Evolutionary conservation across 768 basidiomycete genomes (phyloP), one percentile per base, ranked within the genome.

Genomic region (Trametes cingulata): DNA sequence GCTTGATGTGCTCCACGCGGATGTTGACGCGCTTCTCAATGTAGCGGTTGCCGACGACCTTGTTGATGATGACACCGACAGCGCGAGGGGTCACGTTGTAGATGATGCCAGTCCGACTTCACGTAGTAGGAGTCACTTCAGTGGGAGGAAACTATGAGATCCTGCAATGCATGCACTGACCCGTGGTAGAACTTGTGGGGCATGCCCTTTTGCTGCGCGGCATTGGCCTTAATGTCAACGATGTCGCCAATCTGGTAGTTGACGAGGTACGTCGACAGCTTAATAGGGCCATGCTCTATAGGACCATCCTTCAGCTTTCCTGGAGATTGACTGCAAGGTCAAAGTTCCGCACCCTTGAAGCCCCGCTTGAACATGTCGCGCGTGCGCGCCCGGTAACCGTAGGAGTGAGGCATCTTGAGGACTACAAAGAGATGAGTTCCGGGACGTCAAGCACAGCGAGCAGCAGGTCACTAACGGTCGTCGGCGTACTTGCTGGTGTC

Each of bases 161-260:
- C n/a, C 3, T 29, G n/a, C 33, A 35, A 6, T 25, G 42, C 45
- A 36, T 14, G 25, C 39, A 86, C 93, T 68, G 65, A 95, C 94
- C 92, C 93, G 69, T 95, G 93, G 83, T 95, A 95, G 85, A 84
- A 95, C 80, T 98, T 98, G 84, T 98, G 96, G 76, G 95, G 95
- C 94, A 98, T 97, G 77, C 97, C 97, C 90, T 95, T 96, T 87
- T 99, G 97, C 78, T 97, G 92, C 43, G 97, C 93, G 61, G 95
- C 86, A 73, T 99, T 98, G 68, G 96, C 96, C 82, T 97, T 98
- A 85, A 99, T 98, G 80, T 99, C 97, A 69, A 99, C 97, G 69
- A 98, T 97, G 75, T 99, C 97, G 64, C 97, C 97, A 67, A 98
- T 86, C 67, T 86, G 86, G 86, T 90, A 99, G 80, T 87, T 86